Percentiles rank a stretch among this genome's conserved stretches.
These are phyloP conservation scores for Diaporthe eres DNA, from an alignment of 2,329 filamentous ascomycete species.

Conservation along the genomic window DNA sequence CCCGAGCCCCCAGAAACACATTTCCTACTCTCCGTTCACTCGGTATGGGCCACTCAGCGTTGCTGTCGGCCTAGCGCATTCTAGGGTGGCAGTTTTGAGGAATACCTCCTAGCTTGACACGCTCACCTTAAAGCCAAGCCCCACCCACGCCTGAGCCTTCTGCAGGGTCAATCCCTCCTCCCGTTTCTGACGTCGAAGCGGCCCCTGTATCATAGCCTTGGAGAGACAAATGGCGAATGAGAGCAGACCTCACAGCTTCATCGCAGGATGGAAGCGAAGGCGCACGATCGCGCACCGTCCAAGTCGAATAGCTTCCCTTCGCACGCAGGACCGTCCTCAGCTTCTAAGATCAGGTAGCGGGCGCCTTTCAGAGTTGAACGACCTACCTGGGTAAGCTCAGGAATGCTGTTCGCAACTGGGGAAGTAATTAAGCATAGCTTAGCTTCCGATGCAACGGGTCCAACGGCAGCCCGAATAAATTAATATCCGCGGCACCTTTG, in stretches of 20 bases:
- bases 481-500: slow-evolving; percentile 28
- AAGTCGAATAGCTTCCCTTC: not conserved
- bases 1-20: slow-evolving; percentile 25
- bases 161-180: slow-evolving; percentile 23
- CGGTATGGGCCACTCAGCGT: not conserved
- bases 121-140: slow-evolving; percentile 28
- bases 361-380: not conserved
- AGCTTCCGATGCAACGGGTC: not conserved
- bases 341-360: not conserved
- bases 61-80: not conserved
- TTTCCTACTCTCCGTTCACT: slow-evolving; percentile 23
- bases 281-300: not conserved
- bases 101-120: slow-evolving; percentile 27
- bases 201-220: slow-evolving; percentile 31
- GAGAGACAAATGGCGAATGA: not conserved
- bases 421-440: slow-evolving; percentile 22
- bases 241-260: slow-evolving; percentile 1
- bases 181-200: slow-evolving; percentile 8
- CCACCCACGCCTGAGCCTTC: slow-evolving; percentile 12
- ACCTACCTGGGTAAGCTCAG: not conserved
- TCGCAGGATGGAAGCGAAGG: not conserved
- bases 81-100: slow-evolving; percentile 12
- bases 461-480: not conserved
- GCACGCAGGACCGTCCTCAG: not conserved
- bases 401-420: not conserved